Evolutionary conservation across 257 asterid species (phyloP).

Genomic region (Scutellaria barbata): DNA sequence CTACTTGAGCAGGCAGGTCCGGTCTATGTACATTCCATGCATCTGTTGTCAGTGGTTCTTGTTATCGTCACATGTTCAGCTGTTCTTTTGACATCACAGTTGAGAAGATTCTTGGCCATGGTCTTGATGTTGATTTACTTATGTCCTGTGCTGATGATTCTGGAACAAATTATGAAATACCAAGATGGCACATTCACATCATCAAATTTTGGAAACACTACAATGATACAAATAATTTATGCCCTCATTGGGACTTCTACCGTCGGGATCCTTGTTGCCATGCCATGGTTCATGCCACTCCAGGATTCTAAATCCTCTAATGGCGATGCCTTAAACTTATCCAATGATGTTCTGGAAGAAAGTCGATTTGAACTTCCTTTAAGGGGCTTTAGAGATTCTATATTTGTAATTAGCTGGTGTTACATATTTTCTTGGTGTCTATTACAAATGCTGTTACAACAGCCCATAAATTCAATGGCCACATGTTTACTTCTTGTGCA

Average conservation of each 20-base stretch:
- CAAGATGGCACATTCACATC: slow-evolving; percentile 46
- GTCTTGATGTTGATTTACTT: slow-evolving; percentile 49
- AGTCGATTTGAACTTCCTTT: slow-evolving; percentile 23
- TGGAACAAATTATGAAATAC: slow-evolving; percentile 50
- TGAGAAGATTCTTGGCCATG: slow-evolving; percentile 42
- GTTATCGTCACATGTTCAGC: slow-evolving; percentile 47
- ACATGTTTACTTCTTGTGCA: slow-evolving; percentile 60
- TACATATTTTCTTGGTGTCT: slow-evolving; percentile 75
- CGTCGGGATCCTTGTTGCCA: slow-evolving; percentile 45
- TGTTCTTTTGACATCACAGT: slow-evolving; percentile 39
- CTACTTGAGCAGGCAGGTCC: slow-evolving; percentile 69
- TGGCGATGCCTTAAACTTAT: slow-evolving; percentile 27
- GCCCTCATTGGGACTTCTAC: slow-evolving; percentile 57
- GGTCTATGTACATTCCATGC: slow-evolving; percentile 53
- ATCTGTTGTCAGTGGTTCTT: slow-evolving; percentile 57
- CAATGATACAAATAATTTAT: slow-evolving; percentile 63
- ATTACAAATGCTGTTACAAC: slow-evolving; percentile 82
- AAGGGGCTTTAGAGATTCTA: slow-evolving; percentile 48
- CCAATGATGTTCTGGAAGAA: slow-evolving; percentile 38
- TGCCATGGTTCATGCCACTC: slow-evolving; percentile 77
- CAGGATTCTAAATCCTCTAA: slow-evolving; percentile 28
- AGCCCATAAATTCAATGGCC: slow-evolving; percentile 78
- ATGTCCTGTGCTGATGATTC: slow-evolving; percentile 56
- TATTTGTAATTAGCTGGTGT: slow-evolving; percentile 62
- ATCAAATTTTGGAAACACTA: slow-evolving; percentile 53